Conservation (phyloP, 495 filamentous ascomycete species). For the Aspergillus cristatus region DNA sequence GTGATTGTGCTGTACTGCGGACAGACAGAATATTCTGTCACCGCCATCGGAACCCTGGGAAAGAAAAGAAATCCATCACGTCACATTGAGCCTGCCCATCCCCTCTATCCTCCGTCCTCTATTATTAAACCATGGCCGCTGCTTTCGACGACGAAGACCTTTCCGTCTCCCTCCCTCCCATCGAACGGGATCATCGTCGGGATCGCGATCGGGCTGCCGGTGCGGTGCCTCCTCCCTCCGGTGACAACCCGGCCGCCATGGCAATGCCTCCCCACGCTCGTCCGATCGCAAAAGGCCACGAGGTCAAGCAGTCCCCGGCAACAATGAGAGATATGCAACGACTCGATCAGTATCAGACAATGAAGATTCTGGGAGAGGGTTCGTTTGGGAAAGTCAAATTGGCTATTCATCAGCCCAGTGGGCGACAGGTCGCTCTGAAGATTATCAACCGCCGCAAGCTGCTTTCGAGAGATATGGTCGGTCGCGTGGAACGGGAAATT, state of each 20-base stretch:
- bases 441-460: slow-evolving; percentile 94
- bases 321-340: slow-evolving; percentile 57
- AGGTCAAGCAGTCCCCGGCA: slow-evolving; percentile 33
- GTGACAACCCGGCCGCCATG: slow-evolving; percentile 29
- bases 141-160: slow-evolving; percentile 81
- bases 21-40: too few relatives aligned
- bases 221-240: slow-evolving; percentile 10
- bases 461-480: slow-evolving; percentile 92
- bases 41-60: slow-evolving; percentile 11
- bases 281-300: slow-evolving; percentile 25
- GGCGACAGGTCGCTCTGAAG: slow-evolving; percentile 92
- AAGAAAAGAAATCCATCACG: slow-evolving; percentile 33
- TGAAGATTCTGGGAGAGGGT: slow-evolving; percentile 88
- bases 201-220: slow-evolving; percentile 19
- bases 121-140: slow-evolving; percentile 35
- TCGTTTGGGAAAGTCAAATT: slow-evolving; percentile 98
- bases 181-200: slow-evolving; percentile 46
- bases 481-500: slow-evolving; percentile 93
- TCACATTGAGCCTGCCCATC: slow-evolving; percentile 26
- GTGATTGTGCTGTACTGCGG: too few relatives aligned
- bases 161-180: slow-evolving; percentile 70
- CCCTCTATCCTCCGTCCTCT: slow-evolving; percentile 3
- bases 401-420: slow-evolving; percentile 79
- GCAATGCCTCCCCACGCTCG: slow-evolving; percentile 40
- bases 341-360: slow-evolving; percentile 80